Evolutionary conservation across 805 yeast genomes (phyloP), one percentile per base, ranked within the genome.

Genomic region (Barnettozyma californica): DNA sequence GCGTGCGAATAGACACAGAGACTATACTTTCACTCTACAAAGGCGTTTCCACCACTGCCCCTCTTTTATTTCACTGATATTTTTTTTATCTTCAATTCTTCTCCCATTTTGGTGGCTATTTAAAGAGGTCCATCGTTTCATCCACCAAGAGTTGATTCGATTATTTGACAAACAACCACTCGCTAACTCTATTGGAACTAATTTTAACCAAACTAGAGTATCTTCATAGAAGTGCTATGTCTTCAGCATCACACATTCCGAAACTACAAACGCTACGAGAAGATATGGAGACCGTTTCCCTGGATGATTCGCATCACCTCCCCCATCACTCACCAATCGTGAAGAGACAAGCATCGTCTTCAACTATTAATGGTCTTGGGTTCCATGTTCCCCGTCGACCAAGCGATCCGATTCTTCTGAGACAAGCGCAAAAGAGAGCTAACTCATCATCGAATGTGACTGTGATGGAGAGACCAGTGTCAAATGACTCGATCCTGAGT

Each of bases 401-500:
- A 9, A 57, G 62, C 40, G 65, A 59, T 36, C 43, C 54, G 9
- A 45, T 56, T 44, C 39, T 55, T 18, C 56, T 50, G 38, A 50
- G 45, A 18, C 43, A 44, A 44, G 34, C 14, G 8, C 37, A 29
- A 37, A 18, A 27, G 16, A 34, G 34, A 23, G 47, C 54, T 16
- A 52, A 51, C 19, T 44, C 53, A 4, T 46, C 61, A 1, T 49
- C 57, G 11, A 36, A 53, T 40, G 14, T 47, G n/a, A 47, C 38
- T 11, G 19, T 44, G 5, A 40, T 47, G 47, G 61, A 60, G 25
- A 54, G 65, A 51, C 65, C 65, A 1, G 61, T 59, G 6, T 61
- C 65, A 9, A 57, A 61, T 45, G 65, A 61, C 47, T 60, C 64
- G 3, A 56, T 61, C 13, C 46, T 53, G 8, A 45, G 48, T 13